phyloP scores from a whole-genome alignment of 176 grass and related monocot species.

The Bothriochloa decipiens region DNA sequence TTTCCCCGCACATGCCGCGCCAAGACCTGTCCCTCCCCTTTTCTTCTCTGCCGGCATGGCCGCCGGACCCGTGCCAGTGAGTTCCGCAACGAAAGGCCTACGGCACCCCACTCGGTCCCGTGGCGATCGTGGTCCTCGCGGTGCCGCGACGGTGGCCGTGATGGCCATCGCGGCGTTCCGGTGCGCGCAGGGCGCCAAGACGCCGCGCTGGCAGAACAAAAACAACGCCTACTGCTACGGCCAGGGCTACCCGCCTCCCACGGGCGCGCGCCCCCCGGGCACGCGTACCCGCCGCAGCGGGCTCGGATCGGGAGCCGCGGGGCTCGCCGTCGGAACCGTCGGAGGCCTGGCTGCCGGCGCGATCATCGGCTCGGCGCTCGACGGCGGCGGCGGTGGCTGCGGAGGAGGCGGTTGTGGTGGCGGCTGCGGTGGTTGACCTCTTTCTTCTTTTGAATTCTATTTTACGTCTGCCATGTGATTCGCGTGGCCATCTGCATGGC shows the following conservation, averaged over 20 bases:
- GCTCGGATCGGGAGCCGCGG: slow-evolving; percentile 24
- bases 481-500: background rate
- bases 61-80: no score
- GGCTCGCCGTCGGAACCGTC: slow-evolving; percentile 18
- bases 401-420: slow-evolving; percentile 11
- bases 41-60: no score
- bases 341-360: slow-evolving; percentile 11
- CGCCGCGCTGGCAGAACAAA: slow-evolving; percentile 6
- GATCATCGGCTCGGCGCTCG: slow-evolving; percentile 1
- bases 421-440: slow-evolving; percentile 28
- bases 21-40: no score
- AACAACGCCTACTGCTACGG: slow-evolving; percentile 49
- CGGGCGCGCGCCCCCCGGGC: slow-evolving; percentile 20
- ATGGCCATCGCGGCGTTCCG: slow-evolving; percentile 48
- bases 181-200: slow-evolving; percentile 48
- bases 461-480: background rate
- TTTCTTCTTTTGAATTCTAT: no score
- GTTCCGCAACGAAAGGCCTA: no score
- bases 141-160: background rate
- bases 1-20: no score
- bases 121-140: slow-evolving; percentile 13
- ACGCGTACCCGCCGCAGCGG: slow-evolving; percentile 42
- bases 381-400: background rate
- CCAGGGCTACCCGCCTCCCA: slow-evolving; percentile 33
- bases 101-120: background rate